phyloP scores from a whole-genome alignment of 2,329 filamentous ascomycete species.

The Graphilbum sp. region DNA sequence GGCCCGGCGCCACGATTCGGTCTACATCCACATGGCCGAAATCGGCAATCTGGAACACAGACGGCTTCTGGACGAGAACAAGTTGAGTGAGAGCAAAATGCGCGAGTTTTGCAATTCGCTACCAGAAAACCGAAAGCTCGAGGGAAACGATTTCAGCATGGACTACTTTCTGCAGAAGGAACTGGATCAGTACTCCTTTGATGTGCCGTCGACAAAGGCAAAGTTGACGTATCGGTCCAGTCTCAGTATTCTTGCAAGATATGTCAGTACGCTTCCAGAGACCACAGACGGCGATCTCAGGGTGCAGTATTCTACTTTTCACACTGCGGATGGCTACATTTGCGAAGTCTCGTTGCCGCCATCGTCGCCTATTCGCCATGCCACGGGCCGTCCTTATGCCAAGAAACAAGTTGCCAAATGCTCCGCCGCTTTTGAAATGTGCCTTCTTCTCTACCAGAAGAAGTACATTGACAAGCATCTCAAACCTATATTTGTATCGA shows the following conservation, averaged over 20 bases:
- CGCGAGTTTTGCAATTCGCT: slow-evolving; percentile 60
- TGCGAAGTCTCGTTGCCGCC: slow-evolving; percentile 70
- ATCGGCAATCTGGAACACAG: slow-evolving; percentile 45
- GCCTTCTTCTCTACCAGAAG: slow-evolving; percentile 48
- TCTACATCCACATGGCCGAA: slow-evolving; percentile 76
- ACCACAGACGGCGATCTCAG: slow-evolving; percentile 17
- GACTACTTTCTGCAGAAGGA: slow-evolving; percentile 38
- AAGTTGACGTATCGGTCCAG: slow-evolving; percentile 65
- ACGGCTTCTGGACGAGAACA: slow-evolving; percentile 40
- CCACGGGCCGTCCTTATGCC: slow-evolving; percentile 43
- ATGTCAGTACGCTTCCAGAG: slow-evolving; percentile 50
- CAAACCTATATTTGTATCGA: slow-evolving; percentile 54
- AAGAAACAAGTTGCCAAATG: slow-evolving; percentile 72
- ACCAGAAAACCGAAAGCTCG: slow-evolving; percentile 56
- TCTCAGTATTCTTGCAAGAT: slow-evolving; percentile 54
- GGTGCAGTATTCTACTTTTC: slow-evolving; percentile 44
- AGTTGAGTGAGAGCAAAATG: slow-evolving; percentile 45
- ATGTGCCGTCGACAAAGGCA: slow-evolving; percentile 51
- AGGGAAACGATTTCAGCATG: slow-evolving; percentile 39
- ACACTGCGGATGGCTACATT: slow-evolving; percentile 37
- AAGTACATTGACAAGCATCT: slow-evolving; percentile 59
- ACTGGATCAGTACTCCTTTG: slow-evolving; percentile 33
- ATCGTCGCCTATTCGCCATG: slow-evolving; percentile 51
- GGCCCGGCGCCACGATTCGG: slow-evolving; percentile 61
- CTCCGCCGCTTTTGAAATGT: slow-evolving; percentile 76